phyloP scores from a whole-genome alignment of 495 filamentous ascomycete species.

The Penicillium turbatum region DNA sequence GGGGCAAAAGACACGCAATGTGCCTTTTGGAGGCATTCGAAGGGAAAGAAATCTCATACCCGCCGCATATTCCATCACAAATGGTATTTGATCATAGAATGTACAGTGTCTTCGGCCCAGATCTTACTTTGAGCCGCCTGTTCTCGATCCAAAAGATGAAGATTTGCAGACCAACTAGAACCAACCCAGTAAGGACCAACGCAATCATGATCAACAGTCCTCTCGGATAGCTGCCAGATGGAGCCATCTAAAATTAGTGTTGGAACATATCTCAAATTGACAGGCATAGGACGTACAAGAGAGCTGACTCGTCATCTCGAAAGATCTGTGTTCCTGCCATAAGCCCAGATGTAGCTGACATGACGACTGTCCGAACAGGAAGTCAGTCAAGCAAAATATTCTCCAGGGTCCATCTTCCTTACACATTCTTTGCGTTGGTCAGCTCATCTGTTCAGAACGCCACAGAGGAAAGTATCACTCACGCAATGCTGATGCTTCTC shows the following conservation, averaged over 20 bases:
- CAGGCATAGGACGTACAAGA: not conserved
- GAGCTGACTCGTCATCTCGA: slow-evolving; percentile 18
- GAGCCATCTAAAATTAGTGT: not conserved
- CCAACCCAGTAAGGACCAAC: slow-evolving; percentile 13
- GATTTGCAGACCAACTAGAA: slow-evolving; percentile 2
- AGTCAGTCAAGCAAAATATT: not conserved
- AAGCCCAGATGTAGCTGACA: slow-evolving; percentile 27
- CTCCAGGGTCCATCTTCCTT: slow-evolving; percentile 6
- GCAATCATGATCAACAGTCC: slow-evolving; percentile 26
- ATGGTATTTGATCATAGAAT: not conserved
- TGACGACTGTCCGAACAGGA: slow-evolving; percentile 16
- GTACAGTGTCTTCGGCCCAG: not conserved
- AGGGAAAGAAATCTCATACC: too few species aligned
- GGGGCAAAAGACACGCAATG: not conserved
- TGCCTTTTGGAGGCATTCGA: not conserved
- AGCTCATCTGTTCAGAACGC: not conserved
- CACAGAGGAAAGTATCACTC: slow-evolving; percentile 4
- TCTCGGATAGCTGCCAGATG: slow-evolving; percentile 14
- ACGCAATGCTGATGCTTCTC: slow-evolving; percentile 32
- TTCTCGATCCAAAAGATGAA: not conserved
- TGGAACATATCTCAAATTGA: not conserved
- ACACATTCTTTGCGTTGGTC: slow-evolving; percentile 26
- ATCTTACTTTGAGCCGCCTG: not conserved
- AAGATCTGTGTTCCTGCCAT: slow-evolving; percentile 35
- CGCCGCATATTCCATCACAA: too few species aligned